phyloP scores from a whole-genome alignment of 495 filamentous ascomycete species.

The Xylaria nigripes region DNA sequence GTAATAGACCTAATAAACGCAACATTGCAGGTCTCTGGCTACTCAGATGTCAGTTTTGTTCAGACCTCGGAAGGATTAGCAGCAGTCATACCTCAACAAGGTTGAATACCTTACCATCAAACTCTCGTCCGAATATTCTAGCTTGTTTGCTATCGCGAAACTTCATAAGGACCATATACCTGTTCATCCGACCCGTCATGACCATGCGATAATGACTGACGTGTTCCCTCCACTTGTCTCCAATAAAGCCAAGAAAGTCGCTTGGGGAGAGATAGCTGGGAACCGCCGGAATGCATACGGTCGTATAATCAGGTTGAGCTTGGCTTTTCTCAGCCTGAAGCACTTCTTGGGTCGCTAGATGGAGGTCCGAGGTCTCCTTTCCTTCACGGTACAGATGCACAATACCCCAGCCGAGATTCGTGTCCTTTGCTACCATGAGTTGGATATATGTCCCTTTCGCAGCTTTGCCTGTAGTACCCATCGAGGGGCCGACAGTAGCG shows the following conservation, averaged over 20 bases:
- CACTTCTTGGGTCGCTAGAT: slow-evolving; percentile 26
- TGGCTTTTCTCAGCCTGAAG: slow-evolving; percentile 4
- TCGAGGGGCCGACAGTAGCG: slow-evolving; percentile 35
- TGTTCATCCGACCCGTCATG: slow-evolving; percentile 74
- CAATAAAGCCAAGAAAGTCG: slow-evolving; percentile 88
- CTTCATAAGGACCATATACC: slow-evolving; percentile 97
- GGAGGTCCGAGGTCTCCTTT: slow-evolving; percentile 55
- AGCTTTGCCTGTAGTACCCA: slow-evolving; percentile 33
- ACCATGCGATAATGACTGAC: slow-evolving; percentile 96
- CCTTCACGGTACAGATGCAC: slow-evolving; percentile 89
- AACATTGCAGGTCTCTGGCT: slow-evolving; percentile 96
- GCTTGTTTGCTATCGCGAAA: slow-evolving; percentile 71
- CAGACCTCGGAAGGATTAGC: background rate
- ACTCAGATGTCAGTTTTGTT: slow-evolving; percentile 9
- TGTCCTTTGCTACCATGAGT: slow-evolving; percentile 57
- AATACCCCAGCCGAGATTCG: slow-evolving; percentile 83
- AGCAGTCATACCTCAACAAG: slow-evolving; percentile 71
- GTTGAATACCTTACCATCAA: slow-evolving; percentile 93
- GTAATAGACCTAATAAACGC: slow-evolving; percentile 89
- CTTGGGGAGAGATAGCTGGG: slow-evolving; percentile 85
- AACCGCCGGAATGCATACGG: slow-evolving; percentile 87
- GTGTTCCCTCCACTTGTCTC: slow-evolving; percentile 76
- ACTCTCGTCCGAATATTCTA: slow-evolving; percentile 70
- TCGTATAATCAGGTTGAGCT: slow-evolving; percentile 61
- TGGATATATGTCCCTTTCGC: slow-evolving; percentile 74